Base-by-base conservation (phyloP, 306 rosid species). In the Quercus bicolor region DNA sequence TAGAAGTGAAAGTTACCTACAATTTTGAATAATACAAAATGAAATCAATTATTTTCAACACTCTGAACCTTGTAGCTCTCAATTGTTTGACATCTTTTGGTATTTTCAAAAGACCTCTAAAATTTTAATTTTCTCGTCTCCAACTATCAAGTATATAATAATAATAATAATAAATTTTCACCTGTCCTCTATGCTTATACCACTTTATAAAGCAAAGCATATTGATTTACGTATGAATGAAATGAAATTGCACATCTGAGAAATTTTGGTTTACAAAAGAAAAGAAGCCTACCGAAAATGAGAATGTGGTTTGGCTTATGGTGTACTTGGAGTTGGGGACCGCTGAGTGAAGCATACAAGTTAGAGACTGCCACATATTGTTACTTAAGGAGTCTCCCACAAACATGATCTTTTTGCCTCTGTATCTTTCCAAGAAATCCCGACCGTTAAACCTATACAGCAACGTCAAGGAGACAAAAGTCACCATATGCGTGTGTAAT, bases 311-410 rank as follows among this genome's bases (percentile, higher is more conserved):
- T 20, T 52, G 83, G 40, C 18, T 79, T 12, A 84, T 55, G 20
- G 81, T 79, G 73, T 82, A 89, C 11, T 75, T 85, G 73, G 94
- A 84, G 31, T 53, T 1, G 28, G 92, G 97, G 23, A 83, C 83
- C 4, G 96, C 79, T 56, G 28, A 71, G 81, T 93, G 87, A 21
- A 93, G 86, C 89, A 93, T 80, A 82, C 94, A 93, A 13, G 87
- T 66, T 1, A 91, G 86, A 78, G 97, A 93, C 21, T 91, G 96
- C 96, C 96, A 93, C 90, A 88, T 88, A 76, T 93, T 93, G 62
- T 87, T 83, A 65, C 96, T 91, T 28, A 91, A 77, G n/a, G 94
- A 93, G 51, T 93, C 97, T n/a, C 97, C 97, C 31, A 93, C 91
- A 48, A 93, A 82, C 89, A 88, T 75, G 19, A 93, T 88, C 60